Evolutionary conservation across 352 stramenopile genomes (phyloP).

Genomic region (Pythium dissotocum): DNA sequence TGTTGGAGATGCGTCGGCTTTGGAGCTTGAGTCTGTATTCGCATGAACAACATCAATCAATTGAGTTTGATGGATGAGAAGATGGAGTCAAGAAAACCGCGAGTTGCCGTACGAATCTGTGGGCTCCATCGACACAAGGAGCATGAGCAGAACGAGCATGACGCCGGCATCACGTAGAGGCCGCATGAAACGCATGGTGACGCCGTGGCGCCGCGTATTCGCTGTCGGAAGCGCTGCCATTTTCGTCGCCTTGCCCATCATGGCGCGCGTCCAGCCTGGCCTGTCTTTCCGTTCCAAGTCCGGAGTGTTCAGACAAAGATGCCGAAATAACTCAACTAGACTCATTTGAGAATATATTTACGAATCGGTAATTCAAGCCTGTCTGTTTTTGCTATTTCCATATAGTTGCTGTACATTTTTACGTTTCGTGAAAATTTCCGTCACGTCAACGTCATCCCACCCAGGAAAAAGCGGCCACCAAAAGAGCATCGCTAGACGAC

Average conservation of each 20-base stretch:
- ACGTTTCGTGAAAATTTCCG: neutral
- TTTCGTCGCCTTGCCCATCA: neutral
- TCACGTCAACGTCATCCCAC: neutral
- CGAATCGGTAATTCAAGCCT: too few species aligned
- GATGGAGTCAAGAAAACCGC: neutral
- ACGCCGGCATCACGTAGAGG: neutral
- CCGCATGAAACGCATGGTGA: neutral
- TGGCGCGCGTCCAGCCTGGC: neutral
- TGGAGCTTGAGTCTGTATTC: slow-evolving; percentile 10
- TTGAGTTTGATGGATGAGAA: too few species aligned
- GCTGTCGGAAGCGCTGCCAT: neutral
- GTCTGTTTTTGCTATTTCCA: too few species aligned
- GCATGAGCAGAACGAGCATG: slow-evolving; percentile 14
- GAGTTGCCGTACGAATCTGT: slow-evolving; percentile 16
- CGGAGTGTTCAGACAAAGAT: slow-evolving; percentile 5
- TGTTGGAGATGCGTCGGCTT: slow-evolving; percentile 13
- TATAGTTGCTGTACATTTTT: too few species aligned
- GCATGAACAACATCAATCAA: too few species aligned
- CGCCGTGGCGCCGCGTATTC: neutral
- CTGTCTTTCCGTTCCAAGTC: neutral
- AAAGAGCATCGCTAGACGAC: neutral
- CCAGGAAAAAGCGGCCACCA: neutral
- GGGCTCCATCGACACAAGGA: slow-evolving; percentile 10
- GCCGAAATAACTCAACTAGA: too few species aligned
- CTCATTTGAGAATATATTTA: too few species aligned